These are phyloP conservation scores for Agrocybe praecox DNA, from an alignment of 768 basidiomycete genomes.

Conservation along the genomic window DNA sequence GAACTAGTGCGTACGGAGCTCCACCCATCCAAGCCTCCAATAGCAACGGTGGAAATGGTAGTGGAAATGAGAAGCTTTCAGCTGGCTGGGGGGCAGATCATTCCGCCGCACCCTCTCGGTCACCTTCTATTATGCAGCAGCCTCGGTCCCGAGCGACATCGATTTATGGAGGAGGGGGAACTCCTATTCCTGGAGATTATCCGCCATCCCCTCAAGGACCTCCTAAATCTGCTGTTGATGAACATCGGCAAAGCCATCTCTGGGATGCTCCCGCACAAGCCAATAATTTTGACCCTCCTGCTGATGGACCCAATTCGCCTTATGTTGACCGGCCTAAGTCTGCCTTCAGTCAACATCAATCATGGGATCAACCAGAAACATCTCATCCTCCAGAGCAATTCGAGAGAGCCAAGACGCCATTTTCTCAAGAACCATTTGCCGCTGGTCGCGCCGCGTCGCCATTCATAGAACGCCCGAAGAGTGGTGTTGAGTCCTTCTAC, in stretches of 20 bases:
- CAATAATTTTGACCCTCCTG: conserved; percentile 1
- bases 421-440: conserved; percentile 4
- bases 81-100: conserved; percentile 15
- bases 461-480: conserved; percentile 24
- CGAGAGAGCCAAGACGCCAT: conserved; percentile 4
- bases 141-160: conserved; percentile 20
- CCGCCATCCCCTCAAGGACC: conserved; percentile 11
- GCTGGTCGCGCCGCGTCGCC: conserved; percentile 21
- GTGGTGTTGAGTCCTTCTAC: conserved; percentile 20
- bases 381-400: conserved; percentile 16
- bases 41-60: conserved; percentile 8
- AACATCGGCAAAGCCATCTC: conserved; percentile 20
- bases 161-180: conserved; percentile 8
- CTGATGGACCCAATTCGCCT: conserved; percentile 10
- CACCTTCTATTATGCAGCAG: conserved; percentile 17
- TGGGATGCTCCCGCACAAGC: conserved; percentile 19
- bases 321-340: conserved; percentile 17
- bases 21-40: conserved; percentile 13
- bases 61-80: conserved; percentile 12
- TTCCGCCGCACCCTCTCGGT: conserved; percentile 14
- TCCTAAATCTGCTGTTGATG: conserved; percentile 20
- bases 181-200: conserved; percentile 2
- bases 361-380: conserved; percentile 5
- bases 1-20: conserved; percentile 13
- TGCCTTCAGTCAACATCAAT: conserved; percentile 1